phyloP scores from a whole-genome alignment of 805 yeast species.

The Saturnispora hagleri region DNA sequence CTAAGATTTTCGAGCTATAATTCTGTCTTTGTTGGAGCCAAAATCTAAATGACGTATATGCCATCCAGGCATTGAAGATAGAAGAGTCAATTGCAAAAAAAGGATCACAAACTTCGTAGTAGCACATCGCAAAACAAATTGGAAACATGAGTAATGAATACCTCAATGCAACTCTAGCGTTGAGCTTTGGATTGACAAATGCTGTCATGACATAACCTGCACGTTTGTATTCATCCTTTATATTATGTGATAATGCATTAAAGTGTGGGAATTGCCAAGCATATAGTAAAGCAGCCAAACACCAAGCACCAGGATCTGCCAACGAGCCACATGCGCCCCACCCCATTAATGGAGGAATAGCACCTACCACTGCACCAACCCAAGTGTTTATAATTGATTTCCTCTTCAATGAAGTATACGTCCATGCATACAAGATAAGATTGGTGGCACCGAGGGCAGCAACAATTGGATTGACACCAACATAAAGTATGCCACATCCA shows the following conservation, averaged over 20 bases:
- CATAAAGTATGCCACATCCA: constrained; percentile 60
- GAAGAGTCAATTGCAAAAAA: constrained; percentile 75
- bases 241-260: constrained; percentile 81
- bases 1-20: constrained; percentile 32
- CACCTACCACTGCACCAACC: constrained; percentile 99
- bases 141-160: constrained; percentile 94
- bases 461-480: constrained; percentile 82
- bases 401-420: constrained; percentile 85
- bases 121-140: constrained; percentile 72
- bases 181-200: constrained; percentile 80
- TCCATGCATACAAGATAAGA: constrained; percentile 78
- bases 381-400: constrained; percentile 83
- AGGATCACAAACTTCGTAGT: constrained; percentile 75
- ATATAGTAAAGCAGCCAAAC: constrained; percentile 76
- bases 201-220: constrained; percentile 99
- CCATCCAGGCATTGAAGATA: constrained; percentile 76
- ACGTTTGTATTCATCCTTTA: constrained; percentile 75
- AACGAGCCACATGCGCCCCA: constrained; percentile 90
- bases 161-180: constrained; percentile 87
- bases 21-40: constrained; percentile 75
- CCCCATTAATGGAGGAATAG: constrained; percentile 97
- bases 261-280: constrained; percentile 99
- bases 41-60: constrained; percentile 68
- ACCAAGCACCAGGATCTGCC: constrained; percentile 89
- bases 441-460: constrained; percentile 73